Base-by-base conservation (phyloP, 805 yeast genomes). In the Saccharomycopsis selenospora region DNA sequence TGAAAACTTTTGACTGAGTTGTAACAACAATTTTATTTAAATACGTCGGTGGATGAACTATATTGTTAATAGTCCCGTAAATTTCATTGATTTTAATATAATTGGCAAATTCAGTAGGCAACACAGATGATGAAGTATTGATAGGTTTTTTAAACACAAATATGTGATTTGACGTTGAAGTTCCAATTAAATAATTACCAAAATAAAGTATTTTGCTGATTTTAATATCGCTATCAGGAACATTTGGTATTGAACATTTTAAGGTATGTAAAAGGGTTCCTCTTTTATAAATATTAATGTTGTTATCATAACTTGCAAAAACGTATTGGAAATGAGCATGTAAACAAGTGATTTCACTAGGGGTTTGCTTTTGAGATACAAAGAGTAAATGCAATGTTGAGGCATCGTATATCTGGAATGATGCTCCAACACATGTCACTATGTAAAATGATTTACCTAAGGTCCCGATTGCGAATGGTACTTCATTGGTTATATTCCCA, bases 331-430 rank as follows among this genome's bases (percentile, higher is more conserved):
- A 79, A 64, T 87, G 95, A 1, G 96, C 82, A 18, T 82, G 72
- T 42, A 91, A 67, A 20, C 82, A 76, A 23, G 82, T 78, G 55
- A 91, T 89, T 49, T 77, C 75, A 5, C 77, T 61, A 0, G 82
- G 74, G 0, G 96, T 83, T 62, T 85, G 91, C 18, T 75, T 76
- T 55, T 80, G 85, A 0, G 96, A 86, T 10, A 91, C 95, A 65
- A 93, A 91, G 20, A 91, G 68, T 54, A 91, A 69, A 56, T 86
- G 93, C 53, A 91, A 69, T 4, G 85, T 87, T 27, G 91, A 79
- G 58, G 85, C 96, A 67, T 93, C 99, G 60, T 85, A 93, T 25
- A 93, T 87, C 64, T 91, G 98, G 68, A 93, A 87, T 1, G 91
- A 75, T 46, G 80, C 73, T 2, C 97, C 98, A 20, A 93, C 96